These are phyloP conservation scores for Annulohypoxylon truncatum DNA, from an alignment of 2,329 filamentous ascomycete genomes.

Conservation along the genomic window DNA sequence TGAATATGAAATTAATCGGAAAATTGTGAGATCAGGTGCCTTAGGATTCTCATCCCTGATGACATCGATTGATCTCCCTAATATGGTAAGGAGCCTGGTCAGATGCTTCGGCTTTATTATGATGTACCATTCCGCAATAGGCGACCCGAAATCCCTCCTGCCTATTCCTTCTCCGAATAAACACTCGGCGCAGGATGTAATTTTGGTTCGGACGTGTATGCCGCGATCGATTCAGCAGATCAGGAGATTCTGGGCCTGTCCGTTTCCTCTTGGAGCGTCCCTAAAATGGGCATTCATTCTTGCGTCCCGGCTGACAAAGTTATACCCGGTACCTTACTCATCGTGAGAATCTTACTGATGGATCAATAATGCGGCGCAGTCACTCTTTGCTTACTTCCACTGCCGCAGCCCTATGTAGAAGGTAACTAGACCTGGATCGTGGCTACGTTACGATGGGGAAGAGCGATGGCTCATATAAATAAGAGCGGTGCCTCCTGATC, in stretches of 20 bases:
- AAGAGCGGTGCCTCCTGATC: background rate
- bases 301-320: slow-evolving; percentile 11
- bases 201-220: background rate
- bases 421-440: background rate
- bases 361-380: slow-evolving; percentile 8
- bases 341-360: slow-evolving; percentile 11
- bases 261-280: background rate
- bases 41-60: background rate
- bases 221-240: background rate
- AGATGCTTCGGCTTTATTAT: slow-evolving; percentile 10
- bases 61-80: background rate
- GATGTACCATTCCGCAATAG: background rate
- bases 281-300: background rate
- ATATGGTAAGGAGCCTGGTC: background rate
- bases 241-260: slow-evolving; percentile 8
- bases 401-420: background rate
- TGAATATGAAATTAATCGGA: background rate
- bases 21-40: background rate
- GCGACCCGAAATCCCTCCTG: background rate
- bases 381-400: slow-evolving; percentile 3
- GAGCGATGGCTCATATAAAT: background rate
- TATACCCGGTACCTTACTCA: slow-evolving; percentile 4
- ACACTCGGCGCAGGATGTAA: background rate
- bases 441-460: background rate
- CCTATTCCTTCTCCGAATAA: slow-evolving; percentile 4